Base-by-base conservation (phyloP, 2,329 filamentous ascomycete species). In the Cladosporium oxysporum region DNA sequence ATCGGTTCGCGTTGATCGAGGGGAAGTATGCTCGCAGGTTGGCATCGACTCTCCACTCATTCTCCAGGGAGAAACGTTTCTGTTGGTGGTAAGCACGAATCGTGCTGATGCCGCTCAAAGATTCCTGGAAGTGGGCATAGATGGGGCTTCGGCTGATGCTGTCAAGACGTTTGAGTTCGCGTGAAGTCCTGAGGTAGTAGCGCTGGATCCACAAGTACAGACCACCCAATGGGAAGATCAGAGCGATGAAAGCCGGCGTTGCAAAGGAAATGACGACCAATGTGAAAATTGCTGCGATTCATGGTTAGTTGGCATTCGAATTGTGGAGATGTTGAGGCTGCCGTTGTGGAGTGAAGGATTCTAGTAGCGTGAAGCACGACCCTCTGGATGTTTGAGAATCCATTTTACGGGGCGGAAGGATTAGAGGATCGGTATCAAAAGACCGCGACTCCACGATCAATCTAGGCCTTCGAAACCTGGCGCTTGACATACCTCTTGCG, bases 71-170 rank as follows among this genome's bases (percentile, higher is more conserved):
- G 79, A 99, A 99, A 66, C 95, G 87, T 69, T 88, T 83, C 78
- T 96, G 89, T 77, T 99, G 94, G 68, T 90, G 87, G 82, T 96
- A 99, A 41, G 95, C 96, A 70, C 96, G 91, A 75, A 99, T 98
- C 12, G 95, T 99, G 67, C 91, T 92, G 75, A 97, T 90, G 52
- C 95, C 95, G 68, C 92, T 94, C 11, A 99, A 86, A 1, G 93
- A 96, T 80, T 99, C 96, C 77, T 99, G 95, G 82, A 99, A 99
- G 79, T 99, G 96, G 7, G 95, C 95, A 78, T 93, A 99, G 73
- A 99, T 96, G 29, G 96, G 96, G 77, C 93, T 97, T 73, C 93
- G 90, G 77, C 91, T 97, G 71, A 98, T 90, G 76, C 93, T 97
- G 79, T 99, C 95, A 66, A 99, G 84, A 70, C 95, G 87, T 83